Base-by-base conservation (phyloP, 2,329 filamentous ascomycete species). In the Botrytis elliptica region DNA sequence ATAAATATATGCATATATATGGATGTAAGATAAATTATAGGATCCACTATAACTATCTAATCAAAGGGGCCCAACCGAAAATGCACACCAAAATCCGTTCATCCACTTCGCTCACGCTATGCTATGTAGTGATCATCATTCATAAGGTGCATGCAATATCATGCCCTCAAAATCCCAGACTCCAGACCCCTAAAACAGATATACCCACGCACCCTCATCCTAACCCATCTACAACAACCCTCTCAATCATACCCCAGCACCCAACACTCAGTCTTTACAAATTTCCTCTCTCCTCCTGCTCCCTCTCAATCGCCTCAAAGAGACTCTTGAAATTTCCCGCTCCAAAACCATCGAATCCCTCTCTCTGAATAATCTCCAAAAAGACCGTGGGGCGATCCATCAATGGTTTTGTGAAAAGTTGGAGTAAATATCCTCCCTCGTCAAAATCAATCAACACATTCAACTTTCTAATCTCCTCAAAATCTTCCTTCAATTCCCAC, bases 351-450 rank as follows among this genome's bases (percentile, higher is more conserved):
- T 92, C 91, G 82, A 98, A 98, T 76, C 94, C 91, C 79, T 97
- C 91, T 73, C 95, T 86, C 86, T 98, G 94, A 79, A 98, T 98
- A 79, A 98, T 97, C 88, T 98, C 95, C 76, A 98, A 90, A 81
- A 98, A 98, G 42, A 98, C 95, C 5, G 95, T 98, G 38, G 95
- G 95, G 20, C 95, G 90, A 83, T 98, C 95, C 91, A 97, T 93
- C 77, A 98, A 83, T 76, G 95, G 95, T 89, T 94, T 94, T 46
- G 91, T 93, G 83, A 94, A 94, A 49, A 94, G 84, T 84, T 91
- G 89, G 72, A 91, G 83, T 76, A 98, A 83, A 83, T 98, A 98
- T 0, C 95, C 95, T 38, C 89, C 90, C 86, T 97, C 94, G 79
- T 98, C 95, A 80, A 98, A 98, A 84, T 98, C 95, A 80, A 98